Conservation (phyloP, 2,329 filamentous ascomycete genomes). For the Purpureocillium lavendulum region DNA sequence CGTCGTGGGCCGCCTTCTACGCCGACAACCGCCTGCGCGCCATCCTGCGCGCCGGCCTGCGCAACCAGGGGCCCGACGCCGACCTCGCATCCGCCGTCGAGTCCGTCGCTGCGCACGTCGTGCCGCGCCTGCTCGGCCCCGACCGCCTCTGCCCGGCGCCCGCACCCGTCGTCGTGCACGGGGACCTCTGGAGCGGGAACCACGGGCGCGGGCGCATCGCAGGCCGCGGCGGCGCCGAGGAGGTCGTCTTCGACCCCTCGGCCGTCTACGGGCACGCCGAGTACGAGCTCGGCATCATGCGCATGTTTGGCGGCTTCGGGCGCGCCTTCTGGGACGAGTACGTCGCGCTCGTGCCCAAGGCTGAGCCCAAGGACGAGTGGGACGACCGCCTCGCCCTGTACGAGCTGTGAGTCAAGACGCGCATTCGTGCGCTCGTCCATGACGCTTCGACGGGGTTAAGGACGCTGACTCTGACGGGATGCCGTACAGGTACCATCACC, state of each 20-base stretch:
- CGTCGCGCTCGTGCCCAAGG: conserved; percentile 63
- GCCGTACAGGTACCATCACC: conserved; percentile 80
- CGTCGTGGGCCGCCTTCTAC: conserved; percentile 80
- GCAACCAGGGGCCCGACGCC: conserved; percentile 47
- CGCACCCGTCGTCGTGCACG: conserved; percentile 76
- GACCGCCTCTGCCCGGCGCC: conserved; percentile 51
- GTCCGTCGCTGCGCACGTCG: conserved; percentile 51
- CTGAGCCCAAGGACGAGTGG: conserved; percentile 74
- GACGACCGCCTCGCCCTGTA: conserved; percentile 77
- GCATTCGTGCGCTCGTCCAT: too few relatives aligned
- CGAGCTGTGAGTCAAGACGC: conserved; percentile 55
- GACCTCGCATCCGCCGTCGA: conserved; percentile 59
- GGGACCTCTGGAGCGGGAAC: conserved; percentile 92
- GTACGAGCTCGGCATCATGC: conserved; percentile 90
- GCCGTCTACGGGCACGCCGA: conserved; percentile 80
- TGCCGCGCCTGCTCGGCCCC: conserved; percentile 68
- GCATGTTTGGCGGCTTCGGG: conserved; percentile 89
- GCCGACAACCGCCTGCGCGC: conserved; percentile 63
- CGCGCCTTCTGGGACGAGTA: conserved; percentile 68
- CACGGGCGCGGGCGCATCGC: conserved; percentile 58
- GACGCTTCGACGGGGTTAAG: too few relatives aligned
- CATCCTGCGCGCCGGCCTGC: conserved; percentile 50
- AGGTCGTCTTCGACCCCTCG: conserved; percentile 76
- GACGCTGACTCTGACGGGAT: too few relatives aligned
- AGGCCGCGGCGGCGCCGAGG: conserved; percentile 46